Evolutionary conservation across 1,139 yeast species (phyloP).

Genomic region (Entelexis paramagnoliae): DNA sequence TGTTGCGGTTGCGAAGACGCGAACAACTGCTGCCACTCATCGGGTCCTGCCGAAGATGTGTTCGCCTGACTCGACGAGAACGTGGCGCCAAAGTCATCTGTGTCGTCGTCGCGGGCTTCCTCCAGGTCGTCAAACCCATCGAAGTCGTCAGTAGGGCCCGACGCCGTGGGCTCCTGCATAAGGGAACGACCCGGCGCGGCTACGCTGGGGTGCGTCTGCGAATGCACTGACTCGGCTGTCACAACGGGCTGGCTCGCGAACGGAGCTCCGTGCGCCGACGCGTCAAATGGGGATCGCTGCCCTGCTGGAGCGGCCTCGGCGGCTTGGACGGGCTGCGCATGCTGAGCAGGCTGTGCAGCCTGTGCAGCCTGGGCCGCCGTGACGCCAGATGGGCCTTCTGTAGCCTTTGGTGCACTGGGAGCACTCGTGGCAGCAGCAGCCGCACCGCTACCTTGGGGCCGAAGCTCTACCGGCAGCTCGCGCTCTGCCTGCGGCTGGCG

Average conservation of each 20-base stretch:
- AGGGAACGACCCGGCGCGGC: neutral
- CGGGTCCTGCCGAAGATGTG: slow-evolving; percentile 31
- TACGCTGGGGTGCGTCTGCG: neutral
- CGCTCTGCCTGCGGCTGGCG: neutral
- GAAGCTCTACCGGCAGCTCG: neutral
- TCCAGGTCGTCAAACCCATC: slow-evolving; percentile 37
- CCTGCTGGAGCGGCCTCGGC: too few relatives aligned
- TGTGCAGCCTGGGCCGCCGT: too few relatives aligned
- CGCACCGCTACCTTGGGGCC: neutral
- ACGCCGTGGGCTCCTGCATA: slow-evolving; percentile 22
- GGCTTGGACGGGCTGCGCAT: too few relatives aligned
- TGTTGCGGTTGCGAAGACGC: slow-evolving; percentile 27
- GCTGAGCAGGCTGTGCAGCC: too few relatives aligned
- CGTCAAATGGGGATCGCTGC: too few relatives aligned
- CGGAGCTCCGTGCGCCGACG: too few relatives aligned
- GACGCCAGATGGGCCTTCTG: too few relatives aligned
- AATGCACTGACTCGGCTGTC: neutral
- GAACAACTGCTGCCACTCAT: slow-evolving; percentile 91
- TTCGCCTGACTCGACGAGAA: neutral
- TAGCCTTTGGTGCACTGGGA: too few relatives aligned
- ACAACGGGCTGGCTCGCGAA: too few relatives aligned
- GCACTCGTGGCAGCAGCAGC: slow-evolving; percentile 1
- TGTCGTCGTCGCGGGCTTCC: slow-evolving; percentile 26
- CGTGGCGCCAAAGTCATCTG: slow-evolving; percentile 10
- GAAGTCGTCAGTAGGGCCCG: slow-evolving; percentile 30